These are phyloP conservation scores for Rhodosporidiobolus sp. DNA, from an alignment of 768 basidiomycete genomes.

Conservation along the genomic window DNA sequence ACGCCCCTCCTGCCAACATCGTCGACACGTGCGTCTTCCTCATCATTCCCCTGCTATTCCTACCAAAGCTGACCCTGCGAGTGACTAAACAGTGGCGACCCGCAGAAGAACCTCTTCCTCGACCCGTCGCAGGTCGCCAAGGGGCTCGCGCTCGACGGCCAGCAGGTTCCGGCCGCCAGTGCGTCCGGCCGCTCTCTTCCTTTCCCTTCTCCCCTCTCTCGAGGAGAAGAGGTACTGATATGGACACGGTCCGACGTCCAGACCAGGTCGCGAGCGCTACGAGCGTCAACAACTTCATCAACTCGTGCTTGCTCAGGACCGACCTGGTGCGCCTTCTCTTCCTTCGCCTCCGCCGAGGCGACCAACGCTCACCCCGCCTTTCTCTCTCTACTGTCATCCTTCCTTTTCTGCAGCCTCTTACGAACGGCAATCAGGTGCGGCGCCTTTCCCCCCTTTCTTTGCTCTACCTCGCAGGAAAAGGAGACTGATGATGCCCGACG, in stretches of 20 bases:
- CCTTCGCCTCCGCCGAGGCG: too few species aligned
- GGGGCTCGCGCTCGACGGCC: constrained; percentile 58
- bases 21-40: constrained; percentile 7
- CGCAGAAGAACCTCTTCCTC: constrained; percentile 53
- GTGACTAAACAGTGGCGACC: constrained; percentile 46
- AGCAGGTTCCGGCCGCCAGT: constrained; percentile 51
- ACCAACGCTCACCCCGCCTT: too few species aligned
- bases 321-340: too few species aligned
- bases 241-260: too few species aligned
- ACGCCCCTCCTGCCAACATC: constrained; percentile 31
- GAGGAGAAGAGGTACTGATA: too few species aligned
- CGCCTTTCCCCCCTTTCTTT: background rate
- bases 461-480: background rate
- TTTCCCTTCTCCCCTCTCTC: constrained; percentile 1
- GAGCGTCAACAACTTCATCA: constrained; percentile 62
- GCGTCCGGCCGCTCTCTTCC: background rate
- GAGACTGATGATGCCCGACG: background rate
- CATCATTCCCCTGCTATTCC: constrained; percentile 14
- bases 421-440: constrained; percentile 56
- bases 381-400: background rate
- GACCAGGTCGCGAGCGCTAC: constrained; percentile 59
- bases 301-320: constrained; percentile 54
- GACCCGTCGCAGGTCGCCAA: constrained; percentile 57
- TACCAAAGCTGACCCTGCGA: background rate
- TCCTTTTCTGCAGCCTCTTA: constrained; percentile 50